A percentile compares a stretch with the other conserved stretches of the same genome.
phyloP scores from a whole-genome alignment of 2,329 filamentous ascomycete genomes.

The Madurella mycetomatis region DNA sequence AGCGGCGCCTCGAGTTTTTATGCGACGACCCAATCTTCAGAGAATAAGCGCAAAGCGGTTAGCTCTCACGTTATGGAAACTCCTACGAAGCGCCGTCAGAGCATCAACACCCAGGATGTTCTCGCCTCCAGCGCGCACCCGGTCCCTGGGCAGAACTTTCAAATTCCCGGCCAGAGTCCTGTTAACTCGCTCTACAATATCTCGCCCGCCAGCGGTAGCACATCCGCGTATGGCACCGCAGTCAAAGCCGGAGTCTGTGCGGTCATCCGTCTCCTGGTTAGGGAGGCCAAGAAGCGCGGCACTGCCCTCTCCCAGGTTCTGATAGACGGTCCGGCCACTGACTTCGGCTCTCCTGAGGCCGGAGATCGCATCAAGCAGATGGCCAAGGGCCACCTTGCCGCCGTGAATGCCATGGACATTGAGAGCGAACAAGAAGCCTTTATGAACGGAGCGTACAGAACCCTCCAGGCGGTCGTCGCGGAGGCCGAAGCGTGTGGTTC shows the following conservation, averaged over 20 bases:
- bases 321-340: slow-evolving; percentile 1
- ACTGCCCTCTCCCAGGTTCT: slow-evolving; percentile 6
- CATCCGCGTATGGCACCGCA: not conserved
- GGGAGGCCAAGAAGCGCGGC: not conserved
- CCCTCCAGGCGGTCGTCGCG: slow-evolving; percentile 2
- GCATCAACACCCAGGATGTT: not conserved
- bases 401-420: not conserved
- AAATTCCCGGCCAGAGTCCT: not conserved
- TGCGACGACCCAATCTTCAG: not conserved
- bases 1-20: not conserved
- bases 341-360: not conserved
- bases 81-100: slow-evolving; percentile 16
- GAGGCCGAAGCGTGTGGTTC: slow-evolving; percentile 6
- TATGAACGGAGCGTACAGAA: slow-evolving; percentile 5
- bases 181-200: not conserved
- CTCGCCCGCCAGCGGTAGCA: slow-evolving; percentile 6
- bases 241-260: slow-evolving; percentile 12
- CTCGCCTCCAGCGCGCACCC: not conserved
- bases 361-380: not conserved
- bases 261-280: not conserved
- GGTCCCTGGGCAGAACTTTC: not conserved
- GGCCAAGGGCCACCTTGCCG: not conserved
- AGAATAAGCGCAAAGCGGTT: slow-evolving; percentile 16
- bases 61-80: not conserved
- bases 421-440: slow-evolving; percentile 4